Conservation (phyloP, 345 rosid species). For the Salix purpurea region DNA sequence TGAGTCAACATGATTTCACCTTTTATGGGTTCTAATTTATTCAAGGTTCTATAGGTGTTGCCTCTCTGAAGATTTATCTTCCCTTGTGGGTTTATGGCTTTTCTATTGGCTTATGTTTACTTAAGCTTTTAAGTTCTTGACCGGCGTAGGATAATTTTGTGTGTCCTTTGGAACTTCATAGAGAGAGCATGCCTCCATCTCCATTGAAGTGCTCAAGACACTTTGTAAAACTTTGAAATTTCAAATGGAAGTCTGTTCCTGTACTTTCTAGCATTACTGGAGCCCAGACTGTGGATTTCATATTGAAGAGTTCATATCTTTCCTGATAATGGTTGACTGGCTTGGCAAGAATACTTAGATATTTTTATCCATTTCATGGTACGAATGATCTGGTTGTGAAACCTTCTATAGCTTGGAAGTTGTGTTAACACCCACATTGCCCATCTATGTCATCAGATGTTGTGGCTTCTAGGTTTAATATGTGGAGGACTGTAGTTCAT, state of each 20-base stretch:
- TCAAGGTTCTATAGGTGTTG: background rate
- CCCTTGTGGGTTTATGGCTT: background rate
- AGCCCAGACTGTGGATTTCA: background rate
- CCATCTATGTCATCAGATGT: background rate
- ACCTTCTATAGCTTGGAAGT: background rate
- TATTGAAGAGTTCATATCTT: background rate
- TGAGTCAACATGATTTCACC: slow-evolving; percentile 20
- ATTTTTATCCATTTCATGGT: background rate
- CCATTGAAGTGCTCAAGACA: background rate
- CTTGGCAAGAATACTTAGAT: background rate
- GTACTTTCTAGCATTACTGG: background rate
- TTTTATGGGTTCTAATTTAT: background rate
- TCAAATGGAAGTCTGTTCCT: background rate
- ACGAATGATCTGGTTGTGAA: background rate
- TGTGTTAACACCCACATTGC: background rate
- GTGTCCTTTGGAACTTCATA: background rate
- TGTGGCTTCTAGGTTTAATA: background rate
- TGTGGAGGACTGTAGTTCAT: background rate
- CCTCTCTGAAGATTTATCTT: background rate
- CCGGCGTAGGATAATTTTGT: background rate
- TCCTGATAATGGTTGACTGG: background rate
- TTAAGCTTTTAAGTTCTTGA: background rate
- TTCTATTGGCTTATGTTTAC: background rate
- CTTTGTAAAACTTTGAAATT: background rate
- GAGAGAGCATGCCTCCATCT: background rate